phyloP scores from a whole-genome alignment of 164 flowering plant species.

The Kalanchoe fedtschenkoi region DNA sequence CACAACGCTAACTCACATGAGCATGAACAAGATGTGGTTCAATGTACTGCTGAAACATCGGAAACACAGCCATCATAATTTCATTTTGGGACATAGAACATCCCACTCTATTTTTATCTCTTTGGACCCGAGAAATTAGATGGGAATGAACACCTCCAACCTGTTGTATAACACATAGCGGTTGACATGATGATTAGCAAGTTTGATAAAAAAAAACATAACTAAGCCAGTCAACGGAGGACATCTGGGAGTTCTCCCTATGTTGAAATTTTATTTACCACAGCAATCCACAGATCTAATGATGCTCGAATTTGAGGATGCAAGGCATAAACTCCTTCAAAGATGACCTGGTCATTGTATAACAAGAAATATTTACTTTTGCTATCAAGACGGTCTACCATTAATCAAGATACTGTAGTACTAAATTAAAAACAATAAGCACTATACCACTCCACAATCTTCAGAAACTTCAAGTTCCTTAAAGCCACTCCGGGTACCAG shows the following conservation, averaged over 20 bases:
- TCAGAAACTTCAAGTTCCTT: constrained; percentile 89
- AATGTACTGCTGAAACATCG: constrained; percentile 94
- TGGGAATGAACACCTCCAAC: constrained; percentile 99
- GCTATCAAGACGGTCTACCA: neutral
- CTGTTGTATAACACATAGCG: constrained; percentile 29
- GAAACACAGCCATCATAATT: constrained; percentile 91
- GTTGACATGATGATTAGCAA: neutral
- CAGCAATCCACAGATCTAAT: constrained; percentile 96
- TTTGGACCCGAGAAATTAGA: constrained; percentile 90
- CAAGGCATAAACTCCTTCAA: constrained; percentile 97
- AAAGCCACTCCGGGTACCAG: constrained; percentile 75
- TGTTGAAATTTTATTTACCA: constrained; percentile 42
- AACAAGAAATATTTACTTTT: neutral
- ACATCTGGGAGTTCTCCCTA: neutral
- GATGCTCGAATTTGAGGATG: constrained; percentile 85
- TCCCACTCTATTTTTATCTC: constrained; percentile 83
- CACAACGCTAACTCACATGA: constrained; percentile 54
- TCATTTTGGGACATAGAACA: constrained; percentile 78
- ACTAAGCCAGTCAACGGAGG: neutral
- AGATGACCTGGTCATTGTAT: constrained; percentile 54
- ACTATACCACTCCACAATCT: constrained; percentile 90
- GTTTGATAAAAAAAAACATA: neutral
- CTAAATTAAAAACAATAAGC: neutral
- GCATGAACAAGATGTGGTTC: constrained; percentile 99
- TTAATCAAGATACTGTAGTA: neutral